Percentiles rank a stretch among this genome's conserved stretches.
phyloP scores from a whole-genome alignment of 2,329 filamentous ascomycete species.

The Xylaria sp. region DNA sequence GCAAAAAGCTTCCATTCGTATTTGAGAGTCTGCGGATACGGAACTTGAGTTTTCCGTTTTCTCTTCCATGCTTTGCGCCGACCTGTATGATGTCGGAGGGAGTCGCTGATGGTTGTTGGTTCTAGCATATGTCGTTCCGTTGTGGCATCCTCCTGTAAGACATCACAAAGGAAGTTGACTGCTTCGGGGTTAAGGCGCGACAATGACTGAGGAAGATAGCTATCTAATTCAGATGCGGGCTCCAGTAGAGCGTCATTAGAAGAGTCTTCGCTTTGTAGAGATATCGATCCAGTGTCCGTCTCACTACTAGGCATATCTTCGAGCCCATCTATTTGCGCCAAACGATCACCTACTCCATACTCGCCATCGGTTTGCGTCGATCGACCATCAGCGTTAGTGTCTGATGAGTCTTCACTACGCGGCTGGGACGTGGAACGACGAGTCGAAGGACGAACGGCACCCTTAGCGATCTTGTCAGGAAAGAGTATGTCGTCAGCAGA shows the following conservation, averaged over 20 bases:
- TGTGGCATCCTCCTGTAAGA: conserved; percentile 67
- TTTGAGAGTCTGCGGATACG: conserved; percentile 51
- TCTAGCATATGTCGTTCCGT: conserved; percentile 61
- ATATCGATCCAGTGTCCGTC: conserved; percentile 39
- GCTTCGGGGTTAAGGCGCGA: conserved; percentile 64
- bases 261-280: conserved; percentile 39
- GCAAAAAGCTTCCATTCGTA: conserved; percentile 69
- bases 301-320: conserved; percentile 43
- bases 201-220: conserved; percentile 67
- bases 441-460: conserved; percentile 40
- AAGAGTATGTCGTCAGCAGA: conserved; percentile 41
- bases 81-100: conserved; percentile 45
- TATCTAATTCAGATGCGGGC: conserved; percentile 45
- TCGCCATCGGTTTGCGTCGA: conserved; percentile 31
- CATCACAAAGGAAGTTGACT: conserved; percentile 70
- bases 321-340: conserved; percentile 41
- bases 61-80: conserved; percentile 51
- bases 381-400: conserved; percentile 34
- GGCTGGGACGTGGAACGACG: conserved; percentile 42
- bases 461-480: conserved; percentile 44
- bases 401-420: conserved; percentile 38
- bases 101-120: conserved; percentile 51
- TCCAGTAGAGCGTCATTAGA: conserved; percentile 36
- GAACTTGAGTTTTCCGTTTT: conserved; percentile 44
- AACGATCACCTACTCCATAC: conserved; percentile 31